These are phyloP conservation scores for Phytophthora idaei DNA, from an alignment of 352 stramenopile genomes.

Conservation along the genomic window DNA sequence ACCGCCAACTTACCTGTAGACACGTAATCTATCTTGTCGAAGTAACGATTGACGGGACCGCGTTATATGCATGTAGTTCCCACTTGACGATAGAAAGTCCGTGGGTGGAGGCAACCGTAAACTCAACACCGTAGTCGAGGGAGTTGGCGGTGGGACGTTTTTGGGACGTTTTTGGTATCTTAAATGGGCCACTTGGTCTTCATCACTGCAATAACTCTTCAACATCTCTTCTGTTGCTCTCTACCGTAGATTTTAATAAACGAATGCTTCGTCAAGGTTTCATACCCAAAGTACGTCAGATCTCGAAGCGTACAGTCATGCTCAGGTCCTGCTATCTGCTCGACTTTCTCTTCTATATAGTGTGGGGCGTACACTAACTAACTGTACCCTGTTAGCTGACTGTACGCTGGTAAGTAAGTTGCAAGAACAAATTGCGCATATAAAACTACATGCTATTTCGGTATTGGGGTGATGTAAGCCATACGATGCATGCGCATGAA, in stretches of 20 bases:
- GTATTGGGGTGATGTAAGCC: too few relatives aligned
- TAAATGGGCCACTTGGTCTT: conserved; percentile 92
- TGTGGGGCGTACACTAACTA: too few relatives aligned
- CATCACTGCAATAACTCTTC: conserved; percentile 66
- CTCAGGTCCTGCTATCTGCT: conserved; percentile 52
- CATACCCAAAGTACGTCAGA: conserved; percentile 70
- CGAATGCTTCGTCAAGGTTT: conserved; percentile 51
- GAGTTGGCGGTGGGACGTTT: conserved; percentile 65
- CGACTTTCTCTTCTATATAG: too few relatives aligned
- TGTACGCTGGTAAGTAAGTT: too few relatives aligned
- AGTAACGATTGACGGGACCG: conserved; percentile 81
- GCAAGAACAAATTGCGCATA: too few relatives aligned
- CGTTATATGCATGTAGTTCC: conserved; percentile 72
- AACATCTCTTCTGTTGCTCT: conserved; percentile 66
- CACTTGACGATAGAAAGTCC: conserved; percentile 91
- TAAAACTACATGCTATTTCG: too few relatives aligned
- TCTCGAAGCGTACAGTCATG: conserved; percentile 67
- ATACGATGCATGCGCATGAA: too few relatives aligned
- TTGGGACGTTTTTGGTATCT: conserved; percentile 96
- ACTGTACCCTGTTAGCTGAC: too few relatives aligned
- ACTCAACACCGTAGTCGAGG: conserved; percentile 93
- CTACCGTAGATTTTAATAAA: conserved; percentile 65
- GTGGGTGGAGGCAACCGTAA: conserved; percentile 91
- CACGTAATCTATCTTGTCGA: conserved; percentile 94
- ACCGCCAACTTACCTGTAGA: conserved; percentile 83